Percentiles rank a stretch among this genome's conserved stretches.
These are phyloP conservation scores for Wallemia ichthyophaga DNA, from an alignment of 1,284 basidiomycete species.

Conservation along the genomic window DNA sequence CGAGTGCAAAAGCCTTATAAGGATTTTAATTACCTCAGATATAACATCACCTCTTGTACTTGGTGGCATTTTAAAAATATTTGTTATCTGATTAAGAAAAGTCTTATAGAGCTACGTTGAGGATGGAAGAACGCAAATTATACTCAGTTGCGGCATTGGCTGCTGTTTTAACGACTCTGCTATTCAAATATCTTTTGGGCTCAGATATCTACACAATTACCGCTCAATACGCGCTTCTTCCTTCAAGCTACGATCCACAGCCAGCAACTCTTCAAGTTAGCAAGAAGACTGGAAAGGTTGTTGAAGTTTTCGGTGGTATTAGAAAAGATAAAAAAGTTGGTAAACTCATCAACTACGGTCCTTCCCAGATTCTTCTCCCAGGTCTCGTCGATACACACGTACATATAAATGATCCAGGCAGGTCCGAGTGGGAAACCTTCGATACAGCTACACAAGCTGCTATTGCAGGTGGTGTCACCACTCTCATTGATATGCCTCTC, in stretches of 20 bases:
- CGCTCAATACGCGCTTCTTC: conserved; percentile 29
- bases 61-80: background rate
- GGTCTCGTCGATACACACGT: conserved; percentile 68
- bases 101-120: background rate
- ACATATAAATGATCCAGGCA: conserved; percentile 72
- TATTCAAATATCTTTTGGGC: background rate
- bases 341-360: conserved; percentile 25
- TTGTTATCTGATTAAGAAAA: too few species aligned
- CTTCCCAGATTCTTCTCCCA: conserved; percentile 36
- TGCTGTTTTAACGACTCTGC: background rate
- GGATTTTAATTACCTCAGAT: background rate
- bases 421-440: conserved; percentile 81
- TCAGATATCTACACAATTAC: conserved; percentile 13
- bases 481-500: conserved; percentile 76
- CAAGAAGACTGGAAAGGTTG: conserved; percentile 32
- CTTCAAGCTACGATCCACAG: conserved; percentile 21
- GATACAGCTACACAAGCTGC: conserved; percentile 65
- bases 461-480: conserved; percentile 62
- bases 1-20: too few species aligned
- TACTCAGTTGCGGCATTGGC: background rate
- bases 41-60: background rate
- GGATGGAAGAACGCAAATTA: background rate
- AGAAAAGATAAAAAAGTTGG: conserved; percentile 3
- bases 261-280: conserved; percentile 44
- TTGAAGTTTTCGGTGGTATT: conserved; percentile 18